phyloP scores from a whole-genome alignment of 257 asterid genomes.

The Nicotiana undulata region DNA sequence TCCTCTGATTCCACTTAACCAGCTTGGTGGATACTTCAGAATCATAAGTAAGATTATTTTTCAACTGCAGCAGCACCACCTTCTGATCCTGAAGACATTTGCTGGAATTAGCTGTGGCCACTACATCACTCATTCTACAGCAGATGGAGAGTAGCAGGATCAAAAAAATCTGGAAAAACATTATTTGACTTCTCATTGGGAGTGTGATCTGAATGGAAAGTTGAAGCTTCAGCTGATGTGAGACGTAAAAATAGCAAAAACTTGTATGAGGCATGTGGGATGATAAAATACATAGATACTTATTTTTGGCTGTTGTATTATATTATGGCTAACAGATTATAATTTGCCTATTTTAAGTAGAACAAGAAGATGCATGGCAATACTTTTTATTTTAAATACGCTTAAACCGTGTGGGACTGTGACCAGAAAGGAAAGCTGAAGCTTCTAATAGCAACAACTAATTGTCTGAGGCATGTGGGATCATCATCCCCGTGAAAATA shows the following conservation, averaged over 20 bases:
- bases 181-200: slow-evolving; percentile 17
- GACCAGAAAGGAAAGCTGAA: not conserved
- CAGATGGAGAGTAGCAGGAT: slow-evolving; percentile 8
- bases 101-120: slow-evolving; percentile 19
- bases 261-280: not conserved
- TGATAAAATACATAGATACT: too few species aligned
- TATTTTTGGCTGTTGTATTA: too few species aligned
- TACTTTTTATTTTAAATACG: too few species aligned
- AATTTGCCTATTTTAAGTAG: too few species aligned
- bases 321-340: too few species aligned
- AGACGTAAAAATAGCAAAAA: not conserved
- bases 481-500: not conserved
- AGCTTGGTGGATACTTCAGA: slow-evolving; percentile 36
- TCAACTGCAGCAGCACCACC: slow-evolving; percentile 34
- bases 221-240: not conserved
- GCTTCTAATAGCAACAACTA: not conserved
- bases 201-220: not conserved
- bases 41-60: slow-evolving; percentile 33
- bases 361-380: too few species aligned
- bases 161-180: slow-evolving; percentile 7
- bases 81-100: slow-evolving; percentile 31
- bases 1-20: slow-evolving; percentile 31
- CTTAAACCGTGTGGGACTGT: not conserved
- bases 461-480: too few species aligned
- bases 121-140: not conserved